Conservation (phyloP, 176 grass and related monocot genomes). For the Phoenix dactylifera region DNA sequence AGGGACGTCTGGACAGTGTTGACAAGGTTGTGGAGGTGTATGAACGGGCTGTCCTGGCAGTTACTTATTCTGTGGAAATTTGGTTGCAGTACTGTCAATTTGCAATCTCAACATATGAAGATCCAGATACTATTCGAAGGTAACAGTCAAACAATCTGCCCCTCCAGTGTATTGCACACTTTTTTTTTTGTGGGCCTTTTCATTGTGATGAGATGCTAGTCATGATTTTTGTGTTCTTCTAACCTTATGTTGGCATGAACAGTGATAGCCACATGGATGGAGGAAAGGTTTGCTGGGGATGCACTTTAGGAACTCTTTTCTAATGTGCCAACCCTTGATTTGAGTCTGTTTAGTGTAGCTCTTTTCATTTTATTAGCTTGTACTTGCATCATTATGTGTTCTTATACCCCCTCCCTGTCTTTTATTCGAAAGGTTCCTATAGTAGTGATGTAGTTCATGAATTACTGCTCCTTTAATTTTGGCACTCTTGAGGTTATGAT, state of each 20-base stretch:
- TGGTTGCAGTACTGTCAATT: conserved; percentile 90
- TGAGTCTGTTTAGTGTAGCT: not conserved
- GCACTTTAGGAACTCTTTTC: conserved; percentile 24
- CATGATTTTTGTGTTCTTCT: conserved; percentile 17
- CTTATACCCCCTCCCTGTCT: not conserved
- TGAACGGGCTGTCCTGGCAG: conserved; percentile 87
- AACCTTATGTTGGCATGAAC: conserved; percentile 8
- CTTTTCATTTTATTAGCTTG: conserved; percentile 1
- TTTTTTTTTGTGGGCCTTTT: too few relatives aligned
- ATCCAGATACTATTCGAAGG: conserved; percentile 87
- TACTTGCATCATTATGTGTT: not conserved
- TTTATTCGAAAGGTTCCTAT: not conserved
- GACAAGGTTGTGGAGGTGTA: conserved; percentile 88
- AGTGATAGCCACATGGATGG: conserved; percentile 13
- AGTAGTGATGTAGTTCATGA: conserved; percentile 7
- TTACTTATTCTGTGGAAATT: conserved; percentile 99
- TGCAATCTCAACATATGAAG: conserved; percentile 86
- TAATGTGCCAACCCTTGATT: conserved; percentile 1
- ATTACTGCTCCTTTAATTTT: conserved; percentile 10
- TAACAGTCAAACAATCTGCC: conserved; percentile 15
- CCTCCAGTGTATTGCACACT: too few relatives aligned
- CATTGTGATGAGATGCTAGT: too few relatives aligned
- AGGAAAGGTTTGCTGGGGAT: conserved; percentile 20
- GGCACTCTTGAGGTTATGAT: conserved; percentile 23
- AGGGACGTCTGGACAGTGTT: conserved; percentile 52